These are phyloP conservation scores for Quercus lobata DNA, from an alignment of 331 rosid genomes.

Conservation along the genomic window DNA sequence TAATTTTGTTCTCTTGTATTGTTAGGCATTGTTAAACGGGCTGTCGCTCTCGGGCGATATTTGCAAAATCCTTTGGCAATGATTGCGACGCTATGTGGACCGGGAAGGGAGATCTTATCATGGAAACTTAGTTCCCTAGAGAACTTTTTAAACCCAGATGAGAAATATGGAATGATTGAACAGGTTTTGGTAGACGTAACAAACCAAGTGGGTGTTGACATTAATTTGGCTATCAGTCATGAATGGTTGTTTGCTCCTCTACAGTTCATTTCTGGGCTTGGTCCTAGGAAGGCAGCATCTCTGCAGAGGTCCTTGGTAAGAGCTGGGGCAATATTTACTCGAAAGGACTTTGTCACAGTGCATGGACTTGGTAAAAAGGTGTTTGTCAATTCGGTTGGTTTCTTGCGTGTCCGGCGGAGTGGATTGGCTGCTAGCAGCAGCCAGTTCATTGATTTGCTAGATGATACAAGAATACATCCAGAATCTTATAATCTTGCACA, in stretches of 20 bases:
- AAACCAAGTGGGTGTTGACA: conserved; percentile 91
- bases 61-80: conserved; percentile 99
- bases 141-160: conserved; percentile 84
- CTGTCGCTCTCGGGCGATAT: conserved; percentile 90
- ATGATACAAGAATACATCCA: conserved; percentile 98
- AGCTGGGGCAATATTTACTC: conserved; percentile 82
- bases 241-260: conserved; percentile 95
- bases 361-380: conserved; percentile 91
- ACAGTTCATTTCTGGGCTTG: conserved; percentile 95
- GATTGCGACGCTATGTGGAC: conserved; percentile 95
- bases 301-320: conserved; percentile 87
- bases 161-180: conserved; percentile 83
- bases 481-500: conserved; percentile 88
- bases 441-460: conserved; percentile 90
- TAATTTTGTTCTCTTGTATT: conserved; percentile 15
- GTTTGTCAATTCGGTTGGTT: conserved; percentile 92
- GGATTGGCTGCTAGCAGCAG: conserved; percentile 92
- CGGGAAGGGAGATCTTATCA: conserved; percentile 81
- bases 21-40: conserved; percentile 92
- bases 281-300: conserved; percentile 97
- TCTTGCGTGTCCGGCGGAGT: conserved; percentile 90
- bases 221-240: conserved; percentile 82
- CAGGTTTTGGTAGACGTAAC: conserved; percentile 94
- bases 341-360: conserved; percentile 78
- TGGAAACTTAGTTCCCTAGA: conserved; percentile 84